A percentile compares a stretch with the other conserved stretches of the same genome.
Conservation (phyloP, 2,329 filamentous ascomycete species). For the Epichloe hybrida region DNA sequence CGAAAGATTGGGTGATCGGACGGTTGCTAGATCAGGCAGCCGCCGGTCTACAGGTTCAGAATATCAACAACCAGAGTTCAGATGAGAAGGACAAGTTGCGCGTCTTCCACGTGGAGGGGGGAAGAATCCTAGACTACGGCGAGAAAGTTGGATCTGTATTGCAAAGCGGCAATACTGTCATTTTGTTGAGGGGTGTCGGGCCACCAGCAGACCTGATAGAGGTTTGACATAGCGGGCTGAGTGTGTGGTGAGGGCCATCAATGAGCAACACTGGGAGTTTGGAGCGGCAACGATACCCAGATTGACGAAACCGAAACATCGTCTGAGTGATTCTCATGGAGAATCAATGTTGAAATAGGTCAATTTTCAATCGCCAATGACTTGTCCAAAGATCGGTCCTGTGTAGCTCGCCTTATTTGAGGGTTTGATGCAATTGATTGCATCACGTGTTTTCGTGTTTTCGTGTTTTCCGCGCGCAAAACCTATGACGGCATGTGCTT, state of each 20-base stretch:
- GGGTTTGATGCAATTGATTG: neutral
- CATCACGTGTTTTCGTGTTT: conserved; percentile 18
- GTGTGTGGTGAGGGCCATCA: neutral
- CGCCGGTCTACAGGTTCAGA: conserved; percentile 62
- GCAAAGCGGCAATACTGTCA: conserved; percentile 77
- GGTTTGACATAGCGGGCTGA: conserved; percentile 3
- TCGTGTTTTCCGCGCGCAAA: conserved; percentile 6
- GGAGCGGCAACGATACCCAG: neutral
- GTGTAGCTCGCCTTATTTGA: neutral
- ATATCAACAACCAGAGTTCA: conserved; percentile 66
- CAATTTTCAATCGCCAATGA: neutral
- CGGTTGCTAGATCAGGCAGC: conserved; percentile 68
- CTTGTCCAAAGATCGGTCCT: neutral
- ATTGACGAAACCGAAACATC: neutral
- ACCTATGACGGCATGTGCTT: conserved; percentile 15
- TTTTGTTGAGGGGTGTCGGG: conserved; percentile 74
- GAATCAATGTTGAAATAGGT: neutral
- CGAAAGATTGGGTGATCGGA: conserved; percentile 79
- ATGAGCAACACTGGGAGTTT: neutral
- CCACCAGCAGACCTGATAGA: conserved; percentile 63
- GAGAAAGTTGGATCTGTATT: conserved; percentile 68
- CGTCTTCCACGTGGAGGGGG: conserved; percentile 91
- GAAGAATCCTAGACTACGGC: conserved; percentile 70
- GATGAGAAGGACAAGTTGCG: conserved; percentile 69
- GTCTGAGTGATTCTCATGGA: neutral